These are phyloP conservation scores for Botrytis elliptica DNA, from an alignment of 2,329 filamentous ascomycete species.

Conservation along the genomic window DNA sequence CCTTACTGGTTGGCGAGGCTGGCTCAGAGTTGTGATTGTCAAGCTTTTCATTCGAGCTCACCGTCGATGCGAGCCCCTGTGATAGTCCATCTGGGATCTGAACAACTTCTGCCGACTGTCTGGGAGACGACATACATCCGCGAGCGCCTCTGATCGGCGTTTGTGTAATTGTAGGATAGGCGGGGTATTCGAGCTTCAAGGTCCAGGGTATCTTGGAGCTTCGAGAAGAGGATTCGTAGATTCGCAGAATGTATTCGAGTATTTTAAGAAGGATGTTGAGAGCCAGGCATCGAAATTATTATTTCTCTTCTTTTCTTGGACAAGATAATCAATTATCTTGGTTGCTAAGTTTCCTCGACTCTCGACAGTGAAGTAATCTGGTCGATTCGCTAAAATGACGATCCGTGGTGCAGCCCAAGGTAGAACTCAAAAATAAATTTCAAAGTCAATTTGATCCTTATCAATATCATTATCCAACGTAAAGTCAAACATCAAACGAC, in stretches of 20 bases:
- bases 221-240: not conserved
- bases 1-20: conserved; percentile 18
- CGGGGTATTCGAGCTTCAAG: conserved; percentile 33
- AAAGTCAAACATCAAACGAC: conserved; percentile 1
- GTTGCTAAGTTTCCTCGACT: conserved; percentile 6
- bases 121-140: conserved; percentile 39
- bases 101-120: conserved; percentile 32
- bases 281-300: not conserved
- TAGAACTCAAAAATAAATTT: conserved; percentile 10
- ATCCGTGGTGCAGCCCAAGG: conserved; percentile 3
- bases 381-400: conserved; percentile 21
- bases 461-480: not conserved
- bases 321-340: conserved; percentile 1
- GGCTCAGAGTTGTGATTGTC: conserved; percentile 12
- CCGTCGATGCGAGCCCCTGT: conserved; percentile 14
- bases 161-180: conserved; percentile 29
- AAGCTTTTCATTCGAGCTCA: conserved; percentile 14
- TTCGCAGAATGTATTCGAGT: not conserved
- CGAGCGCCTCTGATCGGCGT: conserved; percentile 35
- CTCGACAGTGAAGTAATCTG: conserved; percentile 11
- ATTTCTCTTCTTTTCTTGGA: not conserved
- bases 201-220: conserved; percentile 14
- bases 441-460: not conserved
- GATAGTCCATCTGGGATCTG: conserved; percentile 31
- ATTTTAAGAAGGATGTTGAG: not conserved